Base-by-base conservation (phyloP, 306 rosid genomes). In the Luffa acutangula region DNA sequence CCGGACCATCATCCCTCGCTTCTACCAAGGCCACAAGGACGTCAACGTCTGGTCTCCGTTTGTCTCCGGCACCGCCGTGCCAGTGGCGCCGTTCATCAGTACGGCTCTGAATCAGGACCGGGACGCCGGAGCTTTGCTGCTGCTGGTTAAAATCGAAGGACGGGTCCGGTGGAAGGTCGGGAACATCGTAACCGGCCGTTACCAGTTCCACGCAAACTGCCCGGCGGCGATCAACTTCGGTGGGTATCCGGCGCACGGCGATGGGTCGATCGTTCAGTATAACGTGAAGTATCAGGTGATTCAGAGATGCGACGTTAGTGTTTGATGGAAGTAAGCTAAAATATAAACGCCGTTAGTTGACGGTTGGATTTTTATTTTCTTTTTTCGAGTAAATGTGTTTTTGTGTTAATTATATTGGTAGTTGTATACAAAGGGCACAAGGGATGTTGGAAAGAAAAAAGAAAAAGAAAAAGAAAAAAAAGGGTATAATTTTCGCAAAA, bases 121-220 rank as follows among this genome's bases (percentile, higher is more conserved):
- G 81, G 0, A 52, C 54, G 42, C 39, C 79, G 99, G 97, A 5
- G 78, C 85, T 15, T 74, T 96, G 13, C 7, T 75, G 5, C 12
- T 91, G 34, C 20, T 41, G 45, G 48, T 96, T 84, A 91, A 78
- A 81, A 43, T 85, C 0, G 93, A 93, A 45, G 99, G 98, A 1
- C 76, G 91, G 42, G 99, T 93, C 48, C 88, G 99, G 2, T 96
- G 91, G 91, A 96, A 93, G 76, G 91, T 96, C 2, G 99, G 98
- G 10, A 4, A 91, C 7, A 89, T 96, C 72, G 67, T 88, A 14
- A 58, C 92, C 0, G 86, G 98, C 4, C 86, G 66, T 17, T 96
- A 96, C 73, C 96, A 93, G 72, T 18, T 96, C 57, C 71, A 90
- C 80, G 93, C 87, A 2, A 87, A 80, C 25, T 96, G 99, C 43